Base-by-base conservation (phyloP, 1,139 yeast species). In the Kurtzmaniella natalensis region DNA sequence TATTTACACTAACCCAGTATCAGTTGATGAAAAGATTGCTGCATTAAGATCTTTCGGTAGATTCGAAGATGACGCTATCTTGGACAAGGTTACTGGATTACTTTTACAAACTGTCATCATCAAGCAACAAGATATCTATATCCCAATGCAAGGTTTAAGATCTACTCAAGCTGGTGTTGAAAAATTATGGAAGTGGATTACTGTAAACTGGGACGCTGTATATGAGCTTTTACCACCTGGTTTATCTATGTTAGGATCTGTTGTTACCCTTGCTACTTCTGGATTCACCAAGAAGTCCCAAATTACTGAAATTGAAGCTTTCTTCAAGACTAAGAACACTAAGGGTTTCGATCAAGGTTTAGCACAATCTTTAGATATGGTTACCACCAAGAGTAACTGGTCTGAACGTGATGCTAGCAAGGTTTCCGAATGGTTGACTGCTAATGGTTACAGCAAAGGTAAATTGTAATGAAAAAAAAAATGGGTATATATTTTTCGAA, bases 1-100 rank as follows among this genome's bases (percentile, higher is more conserved):
- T 23, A 75, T 87, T 46, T 86, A 84, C 70, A 64, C 70, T 43
- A 72, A 76, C 42, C 83, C 94, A 33, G 61, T 64, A 40, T 70
- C 82, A 23, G 71, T 76, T 30, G 95, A 83, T 51, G 95, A 86
- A 55, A 85, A 83, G 52, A 65, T 80, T 43, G 66, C 81, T 26
- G 95, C 94, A 11, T 72, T 89, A 51, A 72, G 82, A 55, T 58
- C 86, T 2, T 67, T 89, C 31, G 96, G 96, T 53, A 62, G 74
- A 48, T 81, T 85, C 52, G 74, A 70, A 41, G 74, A 81, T 44
- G 61, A 67, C 5, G 68, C 66, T 31, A 63, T 85, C 36, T 68
- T 83, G 41, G 62, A 73, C 45, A 79, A 76, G 59, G 78, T 87
- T 10, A 64, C 83, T 34, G 70, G 61, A 3, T 67, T 74, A 50